A percentile compares a stretch with the other conserved stretches of the same genome.
Evolutionary conservation across 768 basidiomycete species (phyloP).

Genomic region (Mycena vitilis): DNA sequence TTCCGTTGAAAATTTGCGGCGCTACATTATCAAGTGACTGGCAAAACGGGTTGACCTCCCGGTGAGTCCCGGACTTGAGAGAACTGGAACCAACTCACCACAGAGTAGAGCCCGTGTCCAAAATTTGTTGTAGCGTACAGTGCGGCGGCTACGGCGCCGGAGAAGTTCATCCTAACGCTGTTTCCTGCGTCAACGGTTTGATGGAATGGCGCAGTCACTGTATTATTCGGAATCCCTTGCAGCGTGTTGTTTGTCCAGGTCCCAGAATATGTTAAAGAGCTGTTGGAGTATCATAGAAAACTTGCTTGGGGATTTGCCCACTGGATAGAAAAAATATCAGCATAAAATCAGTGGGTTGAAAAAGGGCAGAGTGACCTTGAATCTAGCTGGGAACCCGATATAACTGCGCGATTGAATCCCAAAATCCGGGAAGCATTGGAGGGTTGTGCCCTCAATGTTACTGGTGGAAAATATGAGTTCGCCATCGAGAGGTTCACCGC

Average conservation of each 20-base stretch:
- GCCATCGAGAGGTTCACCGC: too few species aligned
- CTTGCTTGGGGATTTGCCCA: not conserved
- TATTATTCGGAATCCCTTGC: conserved; percentile 18
- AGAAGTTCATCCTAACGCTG: conserved; percentile 21
- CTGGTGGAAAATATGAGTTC: not conserved
- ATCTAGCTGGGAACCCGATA: conserved; percentile 8
- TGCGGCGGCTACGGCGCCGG: conserved; percentile 13
- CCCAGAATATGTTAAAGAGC: conserved; percentile 16
- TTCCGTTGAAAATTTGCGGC: conserved; percentile 22
- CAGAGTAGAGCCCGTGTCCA: conserved; percentile 22
- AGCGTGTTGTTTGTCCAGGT: conserved; percentile 16
- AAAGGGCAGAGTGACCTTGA: not conserved
- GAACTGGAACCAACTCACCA: conserved; percentile 9
- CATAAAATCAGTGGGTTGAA: too few species aligned
- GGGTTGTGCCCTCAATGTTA: conserved; percentile 15
- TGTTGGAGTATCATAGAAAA: conserved; percentile 20
- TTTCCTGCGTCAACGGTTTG: conserved; percentile 9
- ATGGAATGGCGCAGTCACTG: conserved; percentile 26
- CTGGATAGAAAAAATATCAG: not conserved
- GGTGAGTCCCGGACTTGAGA: too few species aligned
- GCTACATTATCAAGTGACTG: conserved; percentile 19
- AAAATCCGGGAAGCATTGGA: not conserved
- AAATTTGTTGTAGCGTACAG: conserved; percentile 23
- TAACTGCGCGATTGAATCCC: conserved; percentile 1
- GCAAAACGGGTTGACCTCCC: not conserved